phyloP scores from a whole-genome alignment of 1,139 yeast species.

The Debaryomyces singareniensis region DNA sequence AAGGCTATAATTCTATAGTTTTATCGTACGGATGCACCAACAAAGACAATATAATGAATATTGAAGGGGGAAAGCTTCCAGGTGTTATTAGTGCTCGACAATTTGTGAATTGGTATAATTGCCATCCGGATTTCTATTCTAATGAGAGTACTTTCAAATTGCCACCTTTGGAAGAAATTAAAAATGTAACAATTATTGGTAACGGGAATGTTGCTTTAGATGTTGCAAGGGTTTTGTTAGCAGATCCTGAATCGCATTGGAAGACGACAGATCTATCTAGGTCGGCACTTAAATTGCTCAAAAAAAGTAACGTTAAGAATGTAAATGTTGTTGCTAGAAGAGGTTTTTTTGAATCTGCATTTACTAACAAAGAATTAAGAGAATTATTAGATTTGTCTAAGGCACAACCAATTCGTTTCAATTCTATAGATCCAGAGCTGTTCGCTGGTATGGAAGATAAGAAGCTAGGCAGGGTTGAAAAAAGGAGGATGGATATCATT shows the following conservation, averaged over 20 bases:
- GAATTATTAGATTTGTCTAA: constrained; percentile 64
- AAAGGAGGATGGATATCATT: constrained; percentile 61
- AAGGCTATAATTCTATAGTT: constrained; percentile 64
- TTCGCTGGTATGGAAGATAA: constrained; percentile 32
- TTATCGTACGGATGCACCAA: constrained; percentile 78
- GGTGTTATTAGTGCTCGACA: constrained; percentile 82
- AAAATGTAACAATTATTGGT: constrained; percentile 77
- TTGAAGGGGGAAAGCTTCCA: constrained; percentile 54
- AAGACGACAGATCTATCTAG: constrained; percentile 65
- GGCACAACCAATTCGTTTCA: constrained; percentile 47
- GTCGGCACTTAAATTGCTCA: constrained; percentile 51
- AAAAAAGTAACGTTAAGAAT: constrained; percentile 46
- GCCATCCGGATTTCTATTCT: constrained; percentile 57
- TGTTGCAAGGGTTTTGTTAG: constrained; percentile 71
- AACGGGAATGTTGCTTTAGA: constrained; percentile 98
- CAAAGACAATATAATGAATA: constrained; percentile 46
- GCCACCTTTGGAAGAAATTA: constrained; percentile 55
- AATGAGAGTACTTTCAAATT: constrained; percentile 24
- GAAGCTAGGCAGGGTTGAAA: constrained; percentile 55
- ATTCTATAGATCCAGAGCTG: constrained; percentile 42
- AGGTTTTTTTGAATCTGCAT: constrained; percentile 78
- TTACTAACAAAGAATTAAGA: constrained; percentile 86
- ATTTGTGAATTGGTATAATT: constrained; percentile 96
- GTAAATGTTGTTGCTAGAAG: constrained; percentile 81
- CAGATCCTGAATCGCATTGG: constrained; percentile 53